Evolutionary conservation across 1,284 basidiomycete genomes (phyloP).

Genomic region (Tylopilus sp.): DNA sequence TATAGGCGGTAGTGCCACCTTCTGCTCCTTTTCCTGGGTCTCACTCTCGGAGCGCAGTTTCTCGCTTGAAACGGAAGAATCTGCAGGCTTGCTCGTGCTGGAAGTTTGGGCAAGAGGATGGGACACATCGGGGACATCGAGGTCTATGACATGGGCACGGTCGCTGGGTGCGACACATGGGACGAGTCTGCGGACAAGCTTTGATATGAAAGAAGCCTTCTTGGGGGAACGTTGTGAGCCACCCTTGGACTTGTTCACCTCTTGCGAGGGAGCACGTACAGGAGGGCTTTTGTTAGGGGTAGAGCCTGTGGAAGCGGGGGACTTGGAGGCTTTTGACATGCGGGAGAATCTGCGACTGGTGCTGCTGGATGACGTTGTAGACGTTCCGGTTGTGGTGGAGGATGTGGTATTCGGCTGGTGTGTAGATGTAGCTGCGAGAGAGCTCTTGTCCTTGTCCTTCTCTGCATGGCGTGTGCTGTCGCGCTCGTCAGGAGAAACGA

Average conservation of each 20-base stretch:
- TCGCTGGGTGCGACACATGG: conserved; percentile 46
- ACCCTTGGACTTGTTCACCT: conserved; percentile 35
- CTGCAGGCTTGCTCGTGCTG: conserved; percentile 14
- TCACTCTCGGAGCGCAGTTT: conserved; percentile 27
- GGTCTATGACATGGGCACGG: conserved; percentile 36
- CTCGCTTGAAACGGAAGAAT: conserved; percentile 20
- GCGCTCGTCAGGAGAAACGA: conserved; percentile 34
- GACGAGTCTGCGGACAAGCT: conserved; percentile 46
- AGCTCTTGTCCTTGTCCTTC: conserved; percentile 44
- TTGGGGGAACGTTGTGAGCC: conserved; percentile 36
- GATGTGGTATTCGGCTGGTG: conserved; percentile 32
- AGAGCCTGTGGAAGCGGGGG: conserved; percentile 15
- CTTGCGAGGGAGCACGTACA: conserved; percentile 35
- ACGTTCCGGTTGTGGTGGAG: conserved; percentile 21
- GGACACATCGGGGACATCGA: conserved; percentile 22
- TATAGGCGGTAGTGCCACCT: conserved; percentile 17
- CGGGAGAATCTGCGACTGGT: conserved; percentile 32
- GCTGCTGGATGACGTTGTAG: conserved; percentile 22
- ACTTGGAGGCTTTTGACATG: conserved; percentile 27
- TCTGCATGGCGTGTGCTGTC: conserved; percentile 33
- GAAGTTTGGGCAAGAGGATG: conserved; percentile 12
- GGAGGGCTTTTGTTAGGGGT: conserved; percentile 30
- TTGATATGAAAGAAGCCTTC: conserved; percentile 45
- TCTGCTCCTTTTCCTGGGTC: conserved; percentile 30
- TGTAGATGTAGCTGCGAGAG: conserved; percentile 39